Evolutionary conservation across 257 asterid species (phyloP).

Genomic region (Solanum peruvianum): DNA sequence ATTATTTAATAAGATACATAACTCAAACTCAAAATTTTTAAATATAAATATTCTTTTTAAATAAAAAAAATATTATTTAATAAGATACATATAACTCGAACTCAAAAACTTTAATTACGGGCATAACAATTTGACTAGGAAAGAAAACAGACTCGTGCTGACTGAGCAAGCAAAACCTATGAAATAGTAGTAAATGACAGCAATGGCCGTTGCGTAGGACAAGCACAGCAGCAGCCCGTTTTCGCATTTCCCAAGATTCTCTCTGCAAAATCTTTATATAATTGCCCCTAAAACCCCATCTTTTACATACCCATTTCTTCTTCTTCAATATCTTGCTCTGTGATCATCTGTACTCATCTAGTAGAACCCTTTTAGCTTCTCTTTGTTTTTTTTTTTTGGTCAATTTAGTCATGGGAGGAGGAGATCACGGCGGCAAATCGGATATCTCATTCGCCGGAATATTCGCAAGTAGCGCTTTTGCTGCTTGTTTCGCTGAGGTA

Average conservation of each 20-base stretch:
- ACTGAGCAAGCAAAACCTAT: not conserved
- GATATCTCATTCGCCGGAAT: constrained; percentile 80
- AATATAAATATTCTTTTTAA: too few species aligned
- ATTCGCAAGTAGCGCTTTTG: constrained; percentile 84
- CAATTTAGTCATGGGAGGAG: constrained; percentile 35
- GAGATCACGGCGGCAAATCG: constrained; percentile 59
- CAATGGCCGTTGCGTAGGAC: not conserved
- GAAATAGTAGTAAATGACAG: not conserved
- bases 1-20: too few species aligned
- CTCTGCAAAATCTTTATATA: not conserved
- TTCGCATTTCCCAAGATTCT: not conserved
- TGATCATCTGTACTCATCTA: not conserved
- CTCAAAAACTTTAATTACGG: too few species aligned
- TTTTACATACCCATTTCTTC: not conserved
- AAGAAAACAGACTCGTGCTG: not conserved
- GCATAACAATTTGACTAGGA: too few species aligned
- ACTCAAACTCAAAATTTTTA: too few species aligned
- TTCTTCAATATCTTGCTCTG: not conserved
- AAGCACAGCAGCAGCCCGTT: not conserved
- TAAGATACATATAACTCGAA: too few species aligned
- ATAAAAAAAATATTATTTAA: too few species aligned
- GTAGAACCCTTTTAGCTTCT: not conserved
- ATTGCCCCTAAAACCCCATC: not conserved
- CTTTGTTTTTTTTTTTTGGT: not conserved
- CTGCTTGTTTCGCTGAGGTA: constrained; percentile 95